Conservation (phyloP, 1,139 yeast genomes). For the Hyphopichia khmerensis region DNA sequence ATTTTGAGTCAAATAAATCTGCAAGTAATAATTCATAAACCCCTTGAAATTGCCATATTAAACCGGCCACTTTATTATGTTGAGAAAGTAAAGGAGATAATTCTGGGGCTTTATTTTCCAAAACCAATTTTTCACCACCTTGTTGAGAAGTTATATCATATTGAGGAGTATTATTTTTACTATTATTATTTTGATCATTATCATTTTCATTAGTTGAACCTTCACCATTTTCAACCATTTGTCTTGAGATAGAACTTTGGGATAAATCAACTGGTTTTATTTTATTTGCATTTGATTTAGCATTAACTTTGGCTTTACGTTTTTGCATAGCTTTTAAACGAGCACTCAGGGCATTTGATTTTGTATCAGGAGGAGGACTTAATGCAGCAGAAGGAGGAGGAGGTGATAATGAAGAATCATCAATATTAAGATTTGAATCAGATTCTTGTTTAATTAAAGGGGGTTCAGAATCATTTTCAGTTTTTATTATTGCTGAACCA, state of each 20-base stretch:
- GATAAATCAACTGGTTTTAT: slow-evolving; percentile 69
- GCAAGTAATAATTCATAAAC: slow-evolving; percentile 80
- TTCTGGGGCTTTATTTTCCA: slow-evolving; percentile 73
- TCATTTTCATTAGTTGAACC: slow-evolving; percentile 3
- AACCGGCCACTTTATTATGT: slow-evolving; percentile 72
- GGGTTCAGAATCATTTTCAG: slow-evolving; percentile 10
- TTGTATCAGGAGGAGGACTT: slow-evolving; percentile 6
- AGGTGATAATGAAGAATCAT: slow-evolving; percentile 6
- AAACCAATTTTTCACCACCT: slow-evolving; percentile 77
- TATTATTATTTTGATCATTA: not conserved
- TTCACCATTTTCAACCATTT: slow-evolving; percentile 42
- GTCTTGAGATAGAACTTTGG: slow-evolving; percentile 71
- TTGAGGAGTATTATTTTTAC: slow-evolving; percentile 20
- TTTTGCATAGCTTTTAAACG: slow-evolving; percentile 92
- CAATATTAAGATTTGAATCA: not conserved
- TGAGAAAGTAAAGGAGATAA: slow-evolving; percentile 71
- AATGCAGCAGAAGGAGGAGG: slow-evolving; percentile 10
- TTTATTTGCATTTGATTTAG: slow-evolving; percentile 57
- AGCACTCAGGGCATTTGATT: slow-evolving; percentile 56
- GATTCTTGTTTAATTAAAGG: slow-evolving; percentile 6
- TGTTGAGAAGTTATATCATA: slow-evolving; percentile 74
- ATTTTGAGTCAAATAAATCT: slow-evolving; percentile 79
- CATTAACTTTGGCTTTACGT: slow-evolving; percentile 82
- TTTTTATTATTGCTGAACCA: slow-evolving; percentile 7
- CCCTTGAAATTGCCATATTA: slow-evolving; percentile 97